Conservation (phyloP, 2,329 filamentous ascomycete genomes). For the Dothistroma septosporum region DNA sequence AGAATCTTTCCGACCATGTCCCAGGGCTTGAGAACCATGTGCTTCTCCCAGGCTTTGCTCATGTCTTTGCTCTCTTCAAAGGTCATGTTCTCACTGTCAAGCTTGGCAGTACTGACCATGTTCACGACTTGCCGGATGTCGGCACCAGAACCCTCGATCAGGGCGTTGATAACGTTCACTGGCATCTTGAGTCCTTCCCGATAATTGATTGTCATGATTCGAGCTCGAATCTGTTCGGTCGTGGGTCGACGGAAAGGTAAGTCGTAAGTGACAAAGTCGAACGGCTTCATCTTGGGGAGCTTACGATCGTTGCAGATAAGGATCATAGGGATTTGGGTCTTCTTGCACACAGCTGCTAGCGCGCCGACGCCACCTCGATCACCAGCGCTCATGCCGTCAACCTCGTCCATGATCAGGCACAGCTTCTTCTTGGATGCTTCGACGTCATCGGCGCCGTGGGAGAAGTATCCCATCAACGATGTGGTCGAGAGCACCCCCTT, state of each 20-base stretch:
- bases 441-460: conserved; percentile 74
- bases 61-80: conserved; percentile 86
- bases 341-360: conserved; percentile 89
- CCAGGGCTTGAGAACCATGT: conserved; percentile 94
- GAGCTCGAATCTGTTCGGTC: conserved; percentile 81
- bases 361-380: conserved; percentile 94
- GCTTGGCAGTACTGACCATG: conserved; percentile 91
- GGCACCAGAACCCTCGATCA: conserved; percentile 92
- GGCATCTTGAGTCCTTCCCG: conserved; percentile 86
- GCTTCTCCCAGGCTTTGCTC: conserved; percentile 98
- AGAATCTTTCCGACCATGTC: conserved; percentile 95
- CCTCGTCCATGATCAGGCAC: conserved; percentile 96
- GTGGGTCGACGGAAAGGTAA: conserved; percentile 85
- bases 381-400: conserved; percentile 97
- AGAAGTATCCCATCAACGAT: conserved; percentile 83
- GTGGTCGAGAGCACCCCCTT: conserved; percentile 89
- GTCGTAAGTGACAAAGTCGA: conserved; percentile 80
- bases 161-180: conserved; percentile 75
- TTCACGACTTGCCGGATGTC: conserved; percentile 98
- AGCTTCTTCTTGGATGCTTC: conserved; percentile 84
- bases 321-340: conserved; percentile 90
- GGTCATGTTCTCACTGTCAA: conserved; percentile 75
- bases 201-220: conserved; percentile 92
- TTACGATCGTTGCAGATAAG: conserved; percentile 95
- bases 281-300: conserved; percentile 96